Evolutionary conservation across 371 early-diverging fungal genomes (phyloP).

Genomic region (Funneliformis caledonium): DNA sequence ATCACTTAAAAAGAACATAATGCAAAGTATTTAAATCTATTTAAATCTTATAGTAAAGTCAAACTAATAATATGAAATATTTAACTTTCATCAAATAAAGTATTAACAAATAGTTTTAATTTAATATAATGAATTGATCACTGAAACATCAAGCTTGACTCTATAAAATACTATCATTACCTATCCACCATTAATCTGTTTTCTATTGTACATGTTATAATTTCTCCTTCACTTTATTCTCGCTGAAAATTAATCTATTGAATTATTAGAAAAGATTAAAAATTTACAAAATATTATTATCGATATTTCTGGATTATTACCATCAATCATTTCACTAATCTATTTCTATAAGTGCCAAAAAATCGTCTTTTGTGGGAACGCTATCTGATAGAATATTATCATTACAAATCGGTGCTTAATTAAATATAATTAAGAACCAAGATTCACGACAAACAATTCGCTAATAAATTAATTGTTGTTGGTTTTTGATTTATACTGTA

Average conservation of each 20-base stretch:
- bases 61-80: no score
- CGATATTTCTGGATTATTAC: background rate
- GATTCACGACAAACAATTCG: background rate
- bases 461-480: background rate
- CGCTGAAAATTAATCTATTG: background rate
- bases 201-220: background rate
- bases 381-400: background rate
- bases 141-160: no score
- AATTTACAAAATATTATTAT: background rate
- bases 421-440: background rate
- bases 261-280: background rate
- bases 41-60: no score
- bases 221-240: background rate
- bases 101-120: no score
- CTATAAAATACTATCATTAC: no score
- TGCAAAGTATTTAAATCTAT: no score
- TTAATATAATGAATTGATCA: no score
- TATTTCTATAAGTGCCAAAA: constrained; percentile 7
- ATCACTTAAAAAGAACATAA: no score
- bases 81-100: no score
- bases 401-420: background rate
- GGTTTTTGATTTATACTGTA: background rate
- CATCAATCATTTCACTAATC: background rate
- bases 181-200: background rate
- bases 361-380: background rate